These are phyloP conservation scores for Beauveria caledonica DNA, from an alignment of 2,329 filamentous ascomycete species.

Conservation along the genomic window DNA sequence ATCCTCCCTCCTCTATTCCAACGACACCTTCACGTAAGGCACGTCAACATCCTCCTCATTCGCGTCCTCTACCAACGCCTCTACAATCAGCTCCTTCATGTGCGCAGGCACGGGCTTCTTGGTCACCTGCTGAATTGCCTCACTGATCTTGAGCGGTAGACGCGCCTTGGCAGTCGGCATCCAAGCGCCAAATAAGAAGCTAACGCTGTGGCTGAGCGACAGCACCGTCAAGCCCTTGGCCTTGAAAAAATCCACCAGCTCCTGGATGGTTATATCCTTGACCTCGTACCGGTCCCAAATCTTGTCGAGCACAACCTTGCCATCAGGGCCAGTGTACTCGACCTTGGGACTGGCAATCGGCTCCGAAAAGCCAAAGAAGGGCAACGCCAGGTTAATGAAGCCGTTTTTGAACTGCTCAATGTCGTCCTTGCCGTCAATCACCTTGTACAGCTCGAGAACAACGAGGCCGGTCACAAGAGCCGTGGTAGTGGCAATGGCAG, in stretches of 20 bases:
- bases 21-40: conserved; percentile 59
- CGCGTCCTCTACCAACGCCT: conserved; percentile 77
- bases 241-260: conserved; percentile 78
- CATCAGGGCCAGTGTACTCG: conserved; percentile 70
- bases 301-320: conserved; percentile 82
- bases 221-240: conserved; percentile 71
- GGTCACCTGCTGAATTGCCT: conserved; percentile 72
- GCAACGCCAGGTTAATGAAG: conserved; percentile 90
- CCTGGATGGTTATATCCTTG: conserved; percentile 71
- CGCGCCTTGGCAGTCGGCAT: conserved; percentile 59
- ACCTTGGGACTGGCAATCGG: conserved; percentile 92
- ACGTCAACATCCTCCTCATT: conserved; percentile 85
- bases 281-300: conserved; percentile 97
- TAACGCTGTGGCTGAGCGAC: conserved; percentile 97
- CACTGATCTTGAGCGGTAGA: conserved; percentile 60
- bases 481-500: conserved; percentile 94
- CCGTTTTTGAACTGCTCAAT: conserved; percentile 99
- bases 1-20: neutral
- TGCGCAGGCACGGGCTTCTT: conserved; percentile 80
- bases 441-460: conserved; percentile 88
- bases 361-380: conserved; percentile 98
- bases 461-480: conserved; percentile 92
- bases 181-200: conserved; percentile 88
- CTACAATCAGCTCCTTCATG: conserved; percentile 85
- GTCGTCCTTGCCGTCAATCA: conserved; percentile 91